These are phyloP conservation scores for Fraxinus dipetala DNA, from an alignment of 305 asterid species.

Conservation along the genomic window DNA sequence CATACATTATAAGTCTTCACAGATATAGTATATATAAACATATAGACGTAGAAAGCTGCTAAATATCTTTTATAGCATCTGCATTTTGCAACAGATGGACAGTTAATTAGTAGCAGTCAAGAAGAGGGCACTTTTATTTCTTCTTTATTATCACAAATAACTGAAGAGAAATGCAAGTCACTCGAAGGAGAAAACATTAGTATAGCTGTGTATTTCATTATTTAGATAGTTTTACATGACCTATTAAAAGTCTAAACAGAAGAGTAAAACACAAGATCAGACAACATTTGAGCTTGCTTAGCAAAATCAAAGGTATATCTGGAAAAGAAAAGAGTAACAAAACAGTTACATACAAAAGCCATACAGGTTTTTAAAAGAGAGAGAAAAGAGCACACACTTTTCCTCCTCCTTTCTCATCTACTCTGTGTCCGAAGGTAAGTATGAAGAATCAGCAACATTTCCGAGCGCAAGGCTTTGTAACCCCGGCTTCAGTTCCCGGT, in stretches of 20 bases:
- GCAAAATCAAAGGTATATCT: constrained; percentile 16
- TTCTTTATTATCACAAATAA: not conserved
- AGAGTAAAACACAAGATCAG: constrained; percentile 19
- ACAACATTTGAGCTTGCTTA: constrained; percentile 27
- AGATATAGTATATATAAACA: not conserved
- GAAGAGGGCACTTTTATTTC: constrained; percentile 13
- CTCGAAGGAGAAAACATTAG: constrained; percentile 9
- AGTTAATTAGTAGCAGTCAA: not conserved
- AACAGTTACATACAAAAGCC: constrained; percentile 32
- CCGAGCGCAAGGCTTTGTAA: constrained; percentile 47
- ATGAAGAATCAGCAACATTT: constrained; percentile 32
- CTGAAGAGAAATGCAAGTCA: not conserved
- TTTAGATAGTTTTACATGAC: constrained; percentile 24
- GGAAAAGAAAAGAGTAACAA: constrained; percentile 7
- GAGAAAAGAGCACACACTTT: constrained; percentile 36
- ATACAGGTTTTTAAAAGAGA: constrained; percentile 23
- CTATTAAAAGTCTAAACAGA: constrained; percentile 23
- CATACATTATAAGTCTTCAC: not conserved
- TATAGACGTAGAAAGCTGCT: not conserved
- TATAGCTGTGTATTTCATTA: constrained; percentile 22
- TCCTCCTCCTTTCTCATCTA: constrained; percentile 28
- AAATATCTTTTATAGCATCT: not conserved
- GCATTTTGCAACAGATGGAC: not conserved
- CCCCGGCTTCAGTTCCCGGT: constrained; percentile 46
- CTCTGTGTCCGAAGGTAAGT: constrained; percentile 57